Conservation (phyloP, 2,329 filamentous ascomycete genomes). For the Botrytis tulipae region DNA sequence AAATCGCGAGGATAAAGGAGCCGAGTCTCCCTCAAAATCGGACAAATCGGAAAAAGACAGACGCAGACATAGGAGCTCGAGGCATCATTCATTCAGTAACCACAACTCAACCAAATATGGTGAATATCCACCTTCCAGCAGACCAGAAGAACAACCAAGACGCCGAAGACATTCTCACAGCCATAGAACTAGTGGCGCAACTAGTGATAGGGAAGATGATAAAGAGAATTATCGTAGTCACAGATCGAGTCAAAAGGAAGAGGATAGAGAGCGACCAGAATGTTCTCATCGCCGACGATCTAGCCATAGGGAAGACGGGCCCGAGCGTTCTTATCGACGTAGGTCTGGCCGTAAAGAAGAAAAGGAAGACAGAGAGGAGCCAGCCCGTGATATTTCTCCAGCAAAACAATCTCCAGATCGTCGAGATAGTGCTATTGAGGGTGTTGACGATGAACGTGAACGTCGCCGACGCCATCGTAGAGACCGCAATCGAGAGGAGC, state of each 20-base stretch:
- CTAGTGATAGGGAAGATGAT: slow-evolving; percentile 9
- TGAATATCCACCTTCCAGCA: slow-evolving; percentile 18
- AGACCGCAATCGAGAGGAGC: slow-evolving; percentile 35
- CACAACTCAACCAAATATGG: slow-evolving; percentile 5
- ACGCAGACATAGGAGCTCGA: slow-evolving; percentile 17
- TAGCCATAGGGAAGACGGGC: background rate
- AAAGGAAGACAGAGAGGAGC: slow-evolving; percentile 9
- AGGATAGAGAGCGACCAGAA: slow-evolving; percentile 1
- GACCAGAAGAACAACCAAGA: slow-evolving; percentile 13
- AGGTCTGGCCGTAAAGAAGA: slow-evolving; percentile 7
- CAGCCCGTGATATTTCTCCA: slow-evolving; percentile 6
- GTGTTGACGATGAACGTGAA: slow-evolving; percentile 26
- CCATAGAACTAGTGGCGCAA: background rate
- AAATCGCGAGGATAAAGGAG: slow-evolving; percentile 8
- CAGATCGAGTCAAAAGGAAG: slow-evolving; percentile 5
- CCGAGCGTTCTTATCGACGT: slow-evolving; percentile 2
- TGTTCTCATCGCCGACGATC: slow-evolving; percentile 11
- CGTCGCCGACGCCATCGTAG: slow-evolving; percentile 28
- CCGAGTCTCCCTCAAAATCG: background rate
- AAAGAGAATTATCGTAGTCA: slow-evolving; percentile 7
- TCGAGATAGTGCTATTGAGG: slow-evolving; percentile 36
- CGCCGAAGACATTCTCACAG: slow-evolving; percentile 20
- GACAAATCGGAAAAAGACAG: slow-evolving; percentile 14
- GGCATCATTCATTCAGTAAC: slow-evolving; percentile 19
- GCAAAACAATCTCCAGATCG: slow-evolving; percentile 25